Conservation (phyloP, 805 yeast species). For the Pichia exigua region DNA sequence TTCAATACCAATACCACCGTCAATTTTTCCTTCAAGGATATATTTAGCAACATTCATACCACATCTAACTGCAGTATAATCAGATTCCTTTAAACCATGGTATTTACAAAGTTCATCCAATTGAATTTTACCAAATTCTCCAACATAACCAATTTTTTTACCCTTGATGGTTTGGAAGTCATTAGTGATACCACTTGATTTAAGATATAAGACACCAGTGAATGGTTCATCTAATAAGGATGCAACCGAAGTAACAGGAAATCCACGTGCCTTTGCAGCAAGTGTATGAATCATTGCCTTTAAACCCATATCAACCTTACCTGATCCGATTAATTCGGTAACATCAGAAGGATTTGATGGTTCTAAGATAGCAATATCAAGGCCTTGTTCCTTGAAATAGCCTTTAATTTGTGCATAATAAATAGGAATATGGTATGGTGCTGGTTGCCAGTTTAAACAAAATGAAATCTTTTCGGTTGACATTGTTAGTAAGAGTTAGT, state of each 20-base stretch:
- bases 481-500: background rate
- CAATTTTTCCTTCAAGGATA: slow-evolving; percentile 46
- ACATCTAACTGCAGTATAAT: slow-evolving; percentile 50
- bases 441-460: slow-evolving; percentile 46
- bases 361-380: slow-evolving; percentile 45
- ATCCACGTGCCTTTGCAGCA: slow-evolving; percentile 54
- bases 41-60: slow-evolving; percentile 54
- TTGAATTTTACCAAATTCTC: slow-evolving; percentile 54
- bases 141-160: slow-evolving; percentile 48
- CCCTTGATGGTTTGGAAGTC: slow-evolving; percentile 47
- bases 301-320: slow-evolving; percentile 51
- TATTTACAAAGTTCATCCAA: slow-evolving; percentile 48
- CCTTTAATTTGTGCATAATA: slow-evolving; percentile 44
- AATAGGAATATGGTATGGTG: slow-evolving; percentile 49
- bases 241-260: slow-evolving; percentile 48
- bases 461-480: slow-evolving; percentile 42
- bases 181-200: slow-evolving; percentile 42
- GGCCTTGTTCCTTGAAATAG: slow-evolving; percentile 41
- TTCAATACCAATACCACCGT: slow-evolving; percentile 53
- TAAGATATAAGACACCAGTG: slow-evolving; percentile 46
- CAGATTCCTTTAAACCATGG: slow-evolving; percentile 48
- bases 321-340: slow-evolving; percentile 48
- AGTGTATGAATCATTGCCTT: slow-evolving; percentile 55
- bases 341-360: slow-evolving; percentile 54
- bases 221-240: slow-evolving; percentile 51